phyloP scores from a whole-genome alignment of 2,329 filamentous ascomycete species.

The Cordyceps cateniannulata region DNA sequence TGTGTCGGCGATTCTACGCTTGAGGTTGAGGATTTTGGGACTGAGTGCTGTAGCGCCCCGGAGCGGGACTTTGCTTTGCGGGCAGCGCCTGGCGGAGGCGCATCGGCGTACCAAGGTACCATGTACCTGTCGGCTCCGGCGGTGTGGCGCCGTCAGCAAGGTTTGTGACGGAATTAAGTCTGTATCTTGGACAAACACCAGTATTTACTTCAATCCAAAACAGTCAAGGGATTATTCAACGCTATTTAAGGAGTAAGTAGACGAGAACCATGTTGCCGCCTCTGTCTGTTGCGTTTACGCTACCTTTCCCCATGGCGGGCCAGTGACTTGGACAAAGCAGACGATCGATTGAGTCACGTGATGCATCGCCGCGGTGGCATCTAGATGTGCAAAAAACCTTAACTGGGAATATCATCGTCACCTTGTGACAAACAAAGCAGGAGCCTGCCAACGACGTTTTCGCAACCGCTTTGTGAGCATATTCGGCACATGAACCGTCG shows the following conservation, averaged over 20 bases:
- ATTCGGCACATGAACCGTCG: too few species aligned
- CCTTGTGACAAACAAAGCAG: too few species aligned
- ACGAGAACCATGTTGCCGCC: neutral
- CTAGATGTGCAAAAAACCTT: neutral
- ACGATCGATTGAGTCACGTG: slow-evolving; percentile 2
- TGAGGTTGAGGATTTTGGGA: slow-evolving; percentile 48
- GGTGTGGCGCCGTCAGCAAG: neutral
- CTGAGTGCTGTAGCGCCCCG: slow-evolving; percentile 4
- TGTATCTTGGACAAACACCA: neutral
- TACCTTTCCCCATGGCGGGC: neutral
- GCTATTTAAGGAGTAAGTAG: neutral
- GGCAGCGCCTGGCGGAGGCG: neutral
- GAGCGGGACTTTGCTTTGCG: slow-evolving; percentile 13
- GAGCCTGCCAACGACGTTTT: too few species aligned
- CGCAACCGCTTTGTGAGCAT: too few species aligned
- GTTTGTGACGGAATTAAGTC: neutral
- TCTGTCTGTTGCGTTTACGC: neutral
- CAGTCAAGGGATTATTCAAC: neutral
- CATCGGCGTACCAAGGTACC: slow-evolving; percentile 10
- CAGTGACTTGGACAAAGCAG: neutral
- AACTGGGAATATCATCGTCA: too few species aligned
- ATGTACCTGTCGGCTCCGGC: neutral
- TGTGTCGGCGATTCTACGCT: slow-evolving; percentile 47
- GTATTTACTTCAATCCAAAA: neutral
- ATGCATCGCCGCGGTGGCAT: neutral